Evolutionary conservation across 208 protist genomes (phyloP).

Genomic region (Herpetomonas muscarum): DNA sequence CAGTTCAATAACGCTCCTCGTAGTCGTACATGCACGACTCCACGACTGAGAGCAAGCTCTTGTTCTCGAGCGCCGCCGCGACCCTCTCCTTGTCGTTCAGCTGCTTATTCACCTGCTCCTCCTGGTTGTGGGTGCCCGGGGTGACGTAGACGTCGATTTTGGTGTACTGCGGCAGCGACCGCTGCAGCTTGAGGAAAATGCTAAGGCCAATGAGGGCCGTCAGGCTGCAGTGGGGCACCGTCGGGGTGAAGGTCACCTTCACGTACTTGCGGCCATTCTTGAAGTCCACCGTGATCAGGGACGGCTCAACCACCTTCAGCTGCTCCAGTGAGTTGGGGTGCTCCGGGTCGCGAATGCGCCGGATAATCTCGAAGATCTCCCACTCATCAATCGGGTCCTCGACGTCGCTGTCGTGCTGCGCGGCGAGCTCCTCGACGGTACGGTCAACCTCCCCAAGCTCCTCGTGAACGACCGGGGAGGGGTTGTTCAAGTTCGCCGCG

Average conservation of each 20-base stretch:
- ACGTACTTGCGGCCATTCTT: conserved; percentile 50
- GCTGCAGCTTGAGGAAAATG: conserved; percentile 95
- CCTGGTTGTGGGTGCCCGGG: conserved; percentile 92
- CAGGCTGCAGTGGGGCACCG: conserved; percentile 98
- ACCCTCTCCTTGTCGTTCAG: conserved; percentile 99
- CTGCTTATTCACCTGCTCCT: conserved; percentile 98
- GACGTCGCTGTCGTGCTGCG: conserved; percentile 54
- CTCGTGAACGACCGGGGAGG: conserved; percentile 56
- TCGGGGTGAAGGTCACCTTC: conserved; percentile 96
- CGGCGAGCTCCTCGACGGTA: conserved; percentile 27
- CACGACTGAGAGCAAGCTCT: conserved; percentile 78
- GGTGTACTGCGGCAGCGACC: conserved; percentile 91
- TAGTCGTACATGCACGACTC: conserved; percentile 82
- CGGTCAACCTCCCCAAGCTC: conserved; percentile 16
- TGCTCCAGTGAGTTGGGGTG: conserved; percentile 98
- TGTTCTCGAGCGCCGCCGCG: conserved; percentile 97
- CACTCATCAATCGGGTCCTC: conserved; percentile 89
- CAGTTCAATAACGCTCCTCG: conserved; percentile 33
- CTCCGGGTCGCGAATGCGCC: conserved; percentile 97
- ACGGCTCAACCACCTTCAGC: conserved; percentile 92
- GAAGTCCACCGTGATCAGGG: conserved; percentile 89
- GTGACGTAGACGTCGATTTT: conserved; percentile 94
- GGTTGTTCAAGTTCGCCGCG: conserved; percentile 57
- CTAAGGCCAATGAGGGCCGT: conserved; percentile 98
- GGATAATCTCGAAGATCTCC: conserved; percentile 96